A percentile compares a stretch with the other conserved stretches of the same genome.
phyloP scores from a whole-genome alignment of 2,329 filamentous ascomycete species.

The Lomentospora prolificans region DNA sequence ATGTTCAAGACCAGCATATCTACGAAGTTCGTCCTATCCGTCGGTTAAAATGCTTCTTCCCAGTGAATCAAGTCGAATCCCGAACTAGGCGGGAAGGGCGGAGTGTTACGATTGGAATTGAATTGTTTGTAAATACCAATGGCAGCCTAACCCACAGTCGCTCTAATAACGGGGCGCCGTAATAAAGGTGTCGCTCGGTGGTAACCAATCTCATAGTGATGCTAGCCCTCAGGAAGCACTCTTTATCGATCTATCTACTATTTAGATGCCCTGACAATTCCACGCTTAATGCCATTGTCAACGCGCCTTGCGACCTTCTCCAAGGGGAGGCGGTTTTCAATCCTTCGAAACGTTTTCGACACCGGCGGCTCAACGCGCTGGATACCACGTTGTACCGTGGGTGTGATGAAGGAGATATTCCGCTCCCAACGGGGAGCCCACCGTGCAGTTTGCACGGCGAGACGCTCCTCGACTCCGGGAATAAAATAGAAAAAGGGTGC shows the following conservation, averaged over 20 bases:
- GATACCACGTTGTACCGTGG: slow-evolving; percentile 35
- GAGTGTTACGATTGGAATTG: too few species aligned
- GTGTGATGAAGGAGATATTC: slow-evolving; percentile 43
- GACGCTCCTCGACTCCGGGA: slow-evolving; percentile 44
- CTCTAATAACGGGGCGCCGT: too few species aligned
- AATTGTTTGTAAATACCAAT: too few species aligned
- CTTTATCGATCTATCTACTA: not conserved
- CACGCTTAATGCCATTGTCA: slow-evolving; percentile 35
- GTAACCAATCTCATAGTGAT: too few species aligned
- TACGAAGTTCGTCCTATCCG: too few species aligned
- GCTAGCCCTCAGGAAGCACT: too few species aligned
- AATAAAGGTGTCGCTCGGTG: too few species aligned
- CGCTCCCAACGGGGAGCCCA: slow-evolving; percentile 53
- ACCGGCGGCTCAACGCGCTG: slow-evolving; percentile 39
- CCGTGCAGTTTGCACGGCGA: slow-evolving; percentile 42
- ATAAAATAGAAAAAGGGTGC: slow-evolving; percentile 48
- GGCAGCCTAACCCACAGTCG: too few species aligned
- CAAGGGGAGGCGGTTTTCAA: slow-evolving; percentile 38
- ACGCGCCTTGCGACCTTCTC: slow-evolving; percentile 39
- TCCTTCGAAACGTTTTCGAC: slow-evolving; percentile 31
- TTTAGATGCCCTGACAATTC: slow-evolving; percentile 26
- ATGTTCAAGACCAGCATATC: too few species aligned
- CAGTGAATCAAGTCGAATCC: too few species aligned
- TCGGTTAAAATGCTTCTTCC: too few species aligned
- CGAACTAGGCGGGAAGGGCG: too few species aligned